Percentiles rank a stretch among this genome's conserved stretches.
Evolutionary conservation across 2,329 filamentous ascomycete genomes (phyloP).

Genomic region (Talaromyces sp.): DNA sequence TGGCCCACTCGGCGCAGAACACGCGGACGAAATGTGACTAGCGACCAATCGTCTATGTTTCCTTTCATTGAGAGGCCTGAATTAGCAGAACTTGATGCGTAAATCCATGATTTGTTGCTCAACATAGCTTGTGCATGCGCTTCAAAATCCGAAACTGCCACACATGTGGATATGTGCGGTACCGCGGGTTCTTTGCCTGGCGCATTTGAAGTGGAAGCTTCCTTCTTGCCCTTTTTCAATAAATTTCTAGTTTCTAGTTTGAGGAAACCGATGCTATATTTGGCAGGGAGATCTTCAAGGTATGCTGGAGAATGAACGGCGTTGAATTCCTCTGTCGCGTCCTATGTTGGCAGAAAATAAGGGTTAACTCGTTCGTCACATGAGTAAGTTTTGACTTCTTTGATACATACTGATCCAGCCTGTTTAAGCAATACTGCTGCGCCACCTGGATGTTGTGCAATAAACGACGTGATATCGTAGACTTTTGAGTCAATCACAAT

Average conservation of each 20-base stretch:
- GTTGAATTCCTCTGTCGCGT: neutral
- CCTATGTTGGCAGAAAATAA: neutral
- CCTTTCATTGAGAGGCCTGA: neutral
- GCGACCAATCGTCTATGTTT: neutral
- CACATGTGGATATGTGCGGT: neutral
- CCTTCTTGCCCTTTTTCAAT: neutral
- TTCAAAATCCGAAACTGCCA: neutral
- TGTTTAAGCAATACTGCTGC: neutral
- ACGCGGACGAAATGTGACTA: slow-evolving; percentile 39
- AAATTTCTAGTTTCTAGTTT: neutral
- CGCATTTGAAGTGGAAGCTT: neutral
- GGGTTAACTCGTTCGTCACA: neutral
- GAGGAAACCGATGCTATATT: neutral
- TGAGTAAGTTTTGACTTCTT: too few species aligned
- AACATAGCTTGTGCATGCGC: neutral
- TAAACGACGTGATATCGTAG: neutral
- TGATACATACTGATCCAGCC: neutral
- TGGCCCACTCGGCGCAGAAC: slow-evolving; percentile 35
- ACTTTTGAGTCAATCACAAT: neutral
- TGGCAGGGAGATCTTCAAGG: neutral
- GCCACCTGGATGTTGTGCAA: neutral
- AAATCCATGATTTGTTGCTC: neutral
- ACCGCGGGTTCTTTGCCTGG: neutral
- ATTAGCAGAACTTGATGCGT: neutral
- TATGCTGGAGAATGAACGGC: neutral